Evolutionary conservation across 2,329 filamentous ascomycete species (phyloP).

Genomic region (Pseudocercospora eumusae): DNA sequence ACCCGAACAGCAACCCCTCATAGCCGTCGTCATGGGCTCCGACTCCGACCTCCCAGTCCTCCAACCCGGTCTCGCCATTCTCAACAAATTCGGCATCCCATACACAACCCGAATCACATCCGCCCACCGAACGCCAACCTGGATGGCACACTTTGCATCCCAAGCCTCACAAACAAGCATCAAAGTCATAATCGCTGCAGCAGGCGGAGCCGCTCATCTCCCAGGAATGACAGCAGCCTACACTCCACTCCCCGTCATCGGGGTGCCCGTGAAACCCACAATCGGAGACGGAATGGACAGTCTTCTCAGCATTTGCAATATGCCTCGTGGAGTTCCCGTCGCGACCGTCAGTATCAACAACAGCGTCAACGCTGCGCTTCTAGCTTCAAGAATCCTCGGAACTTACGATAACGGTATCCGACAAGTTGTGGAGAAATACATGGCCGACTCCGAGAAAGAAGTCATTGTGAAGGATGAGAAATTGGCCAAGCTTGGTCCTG

Average conservation of each 20-base stretch:
- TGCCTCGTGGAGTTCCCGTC: slow-evolving; percentile 51
- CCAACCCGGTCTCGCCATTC: slow-evolving; percentile 64
- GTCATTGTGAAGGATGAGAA: slow-evolving; percentile 64
- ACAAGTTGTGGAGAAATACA: slow-evolving; percentile 62
- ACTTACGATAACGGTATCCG: slow-evolving; percentile 55
- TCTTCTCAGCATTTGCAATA: slow-evolving; percentile 54
- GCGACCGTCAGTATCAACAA: slow-evolving; percentile 51
- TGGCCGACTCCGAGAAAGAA: slow-evolving; percentile 62
- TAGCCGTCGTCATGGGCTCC: slow-evolving; percentile 82
- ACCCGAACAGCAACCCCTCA: slow-evolving; percentile 53
- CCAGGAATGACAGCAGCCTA: slow-evolving; percentile 55
- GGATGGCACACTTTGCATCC: slow-evolving; percentile 50
- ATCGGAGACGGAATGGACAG: slow-evolving; percentile 54
- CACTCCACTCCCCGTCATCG: slow-evolving; percentile 54
- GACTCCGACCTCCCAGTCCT: slow-evolving; percentile 74
- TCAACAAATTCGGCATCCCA: slow-evolving; percentile 70
- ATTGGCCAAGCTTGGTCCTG: slow-evolving; percentile 56
- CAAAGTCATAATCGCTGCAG: slow-evolving; percentile 52
- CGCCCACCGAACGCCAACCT: slow-evolving; percentile 58
- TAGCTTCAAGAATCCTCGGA: slow-evolving; percentile 49
- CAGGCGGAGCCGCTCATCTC: slow-evolving; percentile 54
- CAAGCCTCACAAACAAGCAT: slow-evolving; percentile 43
- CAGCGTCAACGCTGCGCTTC: slow-evolving; percentile 49
- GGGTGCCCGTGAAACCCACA: slow-evolving; percentile 53
- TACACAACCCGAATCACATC: slow-evolving; percentile 76